Percentiles rank a stretch among this genome's conserved stretches.
phyloP scores from a whole-genome alignment of 805 yeast genomes.

The Starmera caribaea region DNA sequence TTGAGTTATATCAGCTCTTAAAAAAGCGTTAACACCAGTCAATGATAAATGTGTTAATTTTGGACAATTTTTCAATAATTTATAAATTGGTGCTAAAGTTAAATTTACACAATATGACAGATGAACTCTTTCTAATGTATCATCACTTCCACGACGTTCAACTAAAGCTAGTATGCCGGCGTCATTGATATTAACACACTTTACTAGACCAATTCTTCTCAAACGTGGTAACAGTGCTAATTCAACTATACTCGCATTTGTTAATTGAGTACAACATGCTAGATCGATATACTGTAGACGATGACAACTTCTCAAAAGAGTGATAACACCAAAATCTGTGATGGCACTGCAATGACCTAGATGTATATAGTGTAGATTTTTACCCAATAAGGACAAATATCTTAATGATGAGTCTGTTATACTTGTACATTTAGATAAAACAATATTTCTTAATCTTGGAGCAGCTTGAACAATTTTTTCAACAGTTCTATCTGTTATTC shows the following conservation, averaged over 20 bases:
- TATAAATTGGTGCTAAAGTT: slow-evolving; percentile 67
- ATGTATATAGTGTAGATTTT: slow-evolving; percentile 80
- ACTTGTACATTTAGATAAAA: slow-evolving; percentile 78
- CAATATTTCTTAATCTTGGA: slow-evolving; percentile 81
- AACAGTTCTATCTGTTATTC: slow-evolving; percentile 72
- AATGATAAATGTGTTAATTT: slow-evolving; percentile 81
- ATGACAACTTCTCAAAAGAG: slow-evolving; percentile 67
- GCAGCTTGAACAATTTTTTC: slow-evolving; percentile 65
- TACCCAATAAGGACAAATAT: slow-evolving; percentile 63
- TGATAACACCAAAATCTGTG: slow-evolving; percentile 80
- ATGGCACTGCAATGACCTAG: slow-evolving; percentile 88
- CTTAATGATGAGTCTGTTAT: slow-evolving; percentile 75
- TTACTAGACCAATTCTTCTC: slow-evolving; percentile 87
- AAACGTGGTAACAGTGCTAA: slow-evolving; percentile 69
- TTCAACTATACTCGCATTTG: slow-evolving; percentile 73
- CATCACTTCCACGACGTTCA: slow-evolving; percentile 59
- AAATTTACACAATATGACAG: slow-evolving; percentile 82
- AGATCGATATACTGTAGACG: slow-evolving; percentile 87
- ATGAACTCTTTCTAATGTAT: slow-evolving; percentile 86
- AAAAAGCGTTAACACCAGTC: slow-evolving; percentile 87
- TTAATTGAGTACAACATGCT: slow-evolving; percentile 87
- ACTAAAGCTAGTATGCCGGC: slow-evolving; percentile 66
- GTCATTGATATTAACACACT: slow-evolving; percentile 82
- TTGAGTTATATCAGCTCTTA: slow-evolving; percentile 77
- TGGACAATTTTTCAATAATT: slow-evolving; percentile 71